Percentiles rank a stretch among this genome's conserved stretches.
These are phyloP conservation scores for Leishmania amazonensis DNA, from an alignment of 208 protist genomes.

Conservation along the genomic window DNA sequence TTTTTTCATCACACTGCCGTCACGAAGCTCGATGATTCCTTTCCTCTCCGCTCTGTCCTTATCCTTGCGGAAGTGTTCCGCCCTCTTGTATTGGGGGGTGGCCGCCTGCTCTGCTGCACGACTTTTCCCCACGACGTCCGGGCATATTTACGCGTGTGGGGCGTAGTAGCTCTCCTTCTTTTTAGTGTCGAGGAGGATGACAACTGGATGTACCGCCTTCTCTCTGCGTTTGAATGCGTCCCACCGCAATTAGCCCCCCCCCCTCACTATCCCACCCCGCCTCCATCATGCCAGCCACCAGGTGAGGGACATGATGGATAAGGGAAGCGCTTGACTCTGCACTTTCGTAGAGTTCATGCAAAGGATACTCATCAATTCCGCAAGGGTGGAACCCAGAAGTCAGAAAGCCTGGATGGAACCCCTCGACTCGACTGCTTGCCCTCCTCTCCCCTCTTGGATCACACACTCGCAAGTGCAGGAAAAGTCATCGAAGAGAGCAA, in stretches of 20 bases:
- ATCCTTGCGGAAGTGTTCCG: neutral
- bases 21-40: neutral
- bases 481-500: neutral
- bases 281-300: neutral
- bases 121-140: neutral
- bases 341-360: neutral
- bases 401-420: neutral
- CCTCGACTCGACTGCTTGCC: neutral
- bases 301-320: neutral
- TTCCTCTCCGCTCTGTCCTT: neutral
- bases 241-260: neutral
- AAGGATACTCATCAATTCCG: neutral
- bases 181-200: neutral
- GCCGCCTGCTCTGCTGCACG: neutral
- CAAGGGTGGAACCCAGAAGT: neutral
- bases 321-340: neutral
- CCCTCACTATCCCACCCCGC: neutral
- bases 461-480: neutral
- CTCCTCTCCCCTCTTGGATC: neutral
- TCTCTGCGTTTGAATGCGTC: neutral
- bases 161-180: no score
- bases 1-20: neutral
- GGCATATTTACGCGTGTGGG: neutral
- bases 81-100: neutral
- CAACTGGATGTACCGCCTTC: neutral